phyloP scores from a whole-genome alignment of 2,329 filamentous ascomycete genomes.

The Trichoderma brevicompactum region DNA sequence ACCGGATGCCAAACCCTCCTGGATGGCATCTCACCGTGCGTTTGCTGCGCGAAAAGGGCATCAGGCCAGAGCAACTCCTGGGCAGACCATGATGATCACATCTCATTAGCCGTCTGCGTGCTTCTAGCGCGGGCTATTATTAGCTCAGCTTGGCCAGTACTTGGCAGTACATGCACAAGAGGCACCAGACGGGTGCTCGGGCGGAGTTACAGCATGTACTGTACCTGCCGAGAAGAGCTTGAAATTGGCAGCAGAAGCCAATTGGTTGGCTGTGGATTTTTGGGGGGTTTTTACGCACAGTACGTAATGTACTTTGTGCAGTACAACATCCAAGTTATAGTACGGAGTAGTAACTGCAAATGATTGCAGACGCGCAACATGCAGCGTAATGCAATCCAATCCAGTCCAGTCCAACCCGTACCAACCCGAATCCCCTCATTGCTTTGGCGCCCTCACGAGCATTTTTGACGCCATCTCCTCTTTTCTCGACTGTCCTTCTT shows the following conservation, averaged over 20 bases:
- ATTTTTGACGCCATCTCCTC: not conserved
- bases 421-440: slow-evolving; percentile 12
- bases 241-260: no score
- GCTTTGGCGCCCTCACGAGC: slow-evolving; percentile 17
- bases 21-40: no score
- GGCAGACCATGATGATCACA: not conserved
- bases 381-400: no score
- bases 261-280: no score
- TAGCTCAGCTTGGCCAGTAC: slow-evolving; percentile 9
- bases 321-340: no score
- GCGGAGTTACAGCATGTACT: no score
- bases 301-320: no score
- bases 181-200: not conserved
- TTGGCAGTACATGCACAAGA: not conserved
- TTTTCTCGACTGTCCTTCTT: not conserved
- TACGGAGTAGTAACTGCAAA: no score
- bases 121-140: slow-evolving; percentile 25
- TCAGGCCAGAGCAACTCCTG: not conserved
- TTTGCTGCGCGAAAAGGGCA: not conserved
- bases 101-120: slow-evolving; percentile 2
- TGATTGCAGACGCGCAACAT: slow-evolving; percentile 8
- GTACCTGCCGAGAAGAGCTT: no score
- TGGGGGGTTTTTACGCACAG: no score
- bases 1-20: no score
- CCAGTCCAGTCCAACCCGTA: not conserved